Evolutionary conservation across 345 rosid species (phyloP).

Genomic region (Corymbia maculata): DNA sequence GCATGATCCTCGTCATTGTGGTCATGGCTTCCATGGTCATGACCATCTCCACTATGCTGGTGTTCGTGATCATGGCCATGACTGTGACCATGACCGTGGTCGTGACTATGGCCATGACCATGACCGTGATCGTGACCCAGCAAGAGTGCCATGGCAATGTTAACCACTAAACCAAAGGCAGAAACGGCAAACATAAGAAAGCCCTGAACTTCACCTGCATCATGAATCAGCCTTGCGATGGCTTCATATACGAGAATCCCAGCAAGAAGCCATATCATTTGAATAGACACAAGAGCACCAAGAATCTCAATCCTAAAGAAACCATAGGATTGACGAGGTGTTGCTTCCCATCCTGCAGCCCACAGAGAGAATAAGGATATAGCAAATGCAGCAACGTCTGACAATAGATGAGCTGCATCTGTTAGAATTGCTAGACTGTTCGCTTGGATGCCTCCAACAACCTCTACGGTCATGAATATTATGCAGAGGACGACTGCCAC

Average conservation of each 20-base stretch:
- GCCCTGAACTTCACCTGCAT: slow-evolving; percentile 48
- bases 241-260: slow-evolving; percentile 69
- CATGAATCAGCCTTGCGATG: slow-evolving; percentile 37
- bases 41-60: neutral
- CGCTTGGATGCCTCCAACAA: slow-evolving; percentile 57
- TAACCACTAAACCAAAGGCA: slow-evolving; percentile 51
- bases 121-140: slow-evolving; percentile 50
- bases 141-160: slow-evolving; percentile 47
- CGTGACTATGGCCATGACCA: neutral
- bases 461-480: slow-evolving; percentile 57
- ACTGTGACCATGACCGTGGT: slow-evolving; percentile 8
- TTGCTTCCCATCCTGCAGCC: slow-evolving; percentile 73
- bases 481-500: slow-evolving; percentile 43
- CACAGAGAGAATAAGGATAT: slow-evolving; percentile 59
- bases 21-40: slow-evolving; percentile 3
- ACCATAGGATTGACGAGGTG: slow-evolving; percentile 58
- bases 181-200: slow-evolving; percentile 53
- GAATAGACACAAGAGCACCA: slow-evolving; percentile 57
- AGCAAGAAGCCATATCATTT: slow-evolving; percentile 66
- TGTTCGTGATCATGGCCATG: slow-evolving; percentile 10
- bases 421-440: slow-evolving; percentile 67
- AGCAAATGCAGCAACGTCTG: slow-evolving; percentile 66
- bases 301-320: slow-evolving; percentile 58
- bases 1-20: slow-evolving; percentile 2
- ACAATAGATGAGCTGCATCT: slow-evolving; percentile 59